Percentiles rank a stretch among this genome's conserved stretches.
Conservation (phyloP, 129 eudicot genomes). For the Heracleum sosnowskyi region DNA sequence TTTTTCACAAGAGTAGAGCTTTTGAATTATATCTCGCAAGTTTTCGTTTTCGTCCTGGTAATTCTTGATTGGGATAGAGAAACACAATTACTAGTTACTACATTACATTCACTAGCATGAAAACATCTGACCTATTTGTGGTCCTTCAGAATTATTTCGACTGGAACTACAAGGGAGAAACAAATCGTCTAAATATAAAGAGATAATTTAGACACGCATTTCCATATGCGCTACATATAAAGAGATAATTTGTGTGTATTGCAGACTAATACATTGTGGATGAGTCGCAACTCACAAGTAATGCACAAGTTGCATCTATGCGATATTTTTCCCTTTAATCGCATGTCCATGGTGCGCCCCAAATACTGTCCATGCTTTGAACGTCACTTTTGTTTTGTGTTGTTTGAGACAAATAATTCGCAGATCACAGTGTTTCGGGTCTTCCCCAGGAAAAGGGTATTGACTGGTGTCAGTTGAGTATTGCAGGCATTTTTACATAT, state of each 20-base stretch:
- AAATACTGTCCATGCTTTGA: background rate
- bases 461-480: background rate
- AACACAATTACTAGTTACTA: background rate
- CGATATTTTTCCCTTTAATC: background rate
- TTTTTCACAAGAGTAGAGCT: background rate
- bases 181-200: background rate
- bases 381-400: background rate
- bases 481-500: background rate
- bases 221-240: background rate
- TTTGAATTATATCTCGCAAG: background rate
- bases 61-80: background rate
- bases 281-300: background rate
- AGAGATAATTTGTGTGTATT: background rate
- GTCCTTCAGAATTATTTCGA: background rate
- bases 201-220: too few relatives aligned
- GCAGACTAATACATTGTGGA: background rate
- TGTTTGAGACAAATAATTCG: background rate
- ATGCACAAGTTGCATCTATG: background rate
- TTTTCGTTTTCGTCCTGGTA: background rate
- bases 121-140: background rate
- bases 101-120: background rate
- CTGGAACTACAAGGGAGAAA: background rate
- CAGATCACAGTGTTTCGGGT: background rate
- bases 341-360: background rate
- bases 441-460: background rate